These are phyloP conservation scores for Paxillus involutus DNA, from an alignment of 768 basidiomycete species.

Conservation along the genomic window DNA sequence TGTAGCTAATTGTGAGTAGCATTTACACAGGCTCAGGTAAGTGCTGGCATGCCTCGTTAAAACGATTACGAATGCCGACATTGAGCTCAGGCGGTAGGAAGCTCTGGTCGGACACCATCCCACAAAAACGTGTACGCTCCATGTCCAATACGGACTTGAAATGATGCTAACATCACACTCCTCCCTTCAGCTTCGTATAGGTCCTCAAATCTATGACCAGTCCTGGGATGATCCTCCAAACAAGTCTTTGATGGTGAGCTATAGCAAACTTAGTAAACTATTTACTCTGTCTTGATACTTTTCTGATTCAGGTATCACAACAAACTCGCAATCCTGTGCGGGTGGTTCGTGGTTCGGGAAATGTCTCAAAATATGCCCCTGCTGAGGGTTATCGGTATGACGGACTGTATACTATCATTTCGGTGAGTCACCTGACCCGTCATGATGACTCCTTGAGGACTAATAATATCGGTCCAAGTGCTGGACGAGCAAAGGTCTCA, in stretches of 20 bases:
- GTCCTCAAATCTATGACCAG: constrained; percentile 24
- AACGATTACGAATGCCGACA: neutral
- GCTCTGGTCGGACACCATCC: neutral
- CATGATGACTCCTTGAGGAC: neutral
- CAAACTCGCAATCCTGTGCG: constrained; percentile 19
- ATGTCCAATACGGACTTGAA: neutral
- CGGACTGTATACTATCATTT: constrained; percentile 26
- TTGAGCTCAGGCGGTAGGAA: constrained; percentile 17
- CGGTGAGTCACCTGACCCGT: constrained; percentile 9
- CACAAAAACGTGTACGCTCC: constrained; percentile 24
- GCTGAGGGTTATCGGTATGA: constrained; percentile 28
- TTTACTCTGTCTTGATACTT: neutral
- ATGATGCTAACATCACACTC: neutral
- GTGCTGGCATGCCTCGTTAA: neutral
- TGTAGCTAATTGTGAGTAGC: constrained; percentile 10
- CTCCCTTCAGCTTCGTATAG: constrained; percentile 11
- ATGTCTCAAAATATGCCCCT: constrained; percentile 27
- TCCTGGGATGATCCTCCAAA: constrained; percentile 16
- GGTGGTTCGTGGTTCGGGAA: constrained; percentile 26
- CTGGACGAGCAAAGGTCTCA: constrained; percentile 19
- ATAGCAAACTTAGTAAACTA: neutral
- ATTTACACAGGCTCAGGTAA: constrained; percentile 27
- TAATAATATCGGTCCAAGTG: constrained; percentile 7
- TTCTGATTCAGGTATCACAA: constrained; percentile 17
- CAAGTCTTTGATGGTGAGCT: constrained; percentile 18